Base-by-base conservation (phyloP, 352 stramenopile genomes). In the Phytophthora fragariaefolia region DNA sequence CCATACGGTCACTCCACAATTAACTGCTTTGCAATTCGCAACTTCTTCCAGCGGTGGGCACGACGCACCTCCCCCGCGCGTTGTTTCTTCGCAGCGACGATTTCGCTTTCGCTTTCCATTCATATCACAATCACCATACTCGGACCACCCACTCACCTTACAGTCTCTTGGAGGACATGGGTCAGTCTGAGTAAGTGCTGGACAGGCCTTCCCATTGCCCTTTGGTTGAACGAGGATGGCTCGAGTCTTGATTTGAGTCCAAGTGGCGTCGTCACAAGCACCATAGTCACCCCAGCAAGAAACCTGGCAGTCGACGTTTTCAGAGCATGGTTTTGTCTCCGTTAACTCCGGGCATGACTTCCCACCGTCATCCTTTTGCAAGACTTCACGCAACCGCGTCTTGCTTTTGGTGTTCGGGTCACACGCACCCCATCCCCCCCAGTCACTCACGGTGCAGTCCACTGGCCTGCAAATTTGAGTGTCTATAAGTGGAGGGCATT, bases 1-100 rank as follows among this genome's bases (percentile, higher is more conserved):
- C 83, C 83, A 92, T 0, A 56, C 52, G 9, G 71, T 83, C 15
- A 90, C 71, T 2, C 77, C 78, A 28, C 83, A 92, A 50, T 87
- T 75, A 12, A 89, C 67, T 2, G 75, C 69, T 24, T 69, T 55
- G 53, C 84, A 92, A 6, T 17, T 55, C 12, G 53, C 66, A 0
- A 49, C 69, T 18, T 90, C 78, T 3, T 76, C 51, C 3, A 92
- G 77, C 12, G 51, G 17, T 4, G 72, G 78, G 24, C 83, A 92
- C 8, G 62, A 30, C 13, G 77, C 69, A 20, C 84, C 80, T 15
- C 73, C 73, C 2, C 79, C 66, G 10, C 74, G 71, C 3, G 75
- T 53, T 10, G 69, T 46, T 4, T 43, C 54, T 1, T 65, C 64
- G 7, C 86, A 45, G 0, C 30, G 69, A 6, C 84, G 80, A 20